Percentiles rank a stretch among this genome's conserved stretches.
phyloP scores from a whole-genome alignment of 306 rosid species.

The Cicer yamashitae region DNA sequence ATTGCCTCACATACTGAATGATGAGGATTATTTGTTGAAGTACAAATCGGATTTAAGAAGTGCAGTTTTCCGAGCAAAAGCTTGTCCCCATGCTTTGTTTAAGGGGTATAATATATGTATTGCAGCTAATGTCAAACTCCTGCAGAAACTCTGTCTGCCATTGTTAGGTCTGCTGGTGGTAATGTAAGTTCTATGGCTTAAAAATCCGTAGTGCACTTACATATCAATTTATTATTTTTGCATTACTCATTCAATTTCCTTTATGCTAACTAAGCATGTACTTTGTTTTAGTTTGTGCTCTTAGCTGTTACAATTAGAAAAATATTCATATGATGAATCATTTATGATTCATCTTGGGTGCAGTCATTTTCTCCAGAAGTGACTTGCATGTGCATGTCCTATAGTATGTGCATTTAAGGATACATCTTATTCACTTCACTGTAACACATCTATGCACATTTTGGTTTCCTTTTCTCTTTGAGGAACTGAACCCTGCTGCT shows the following conservation, averaged over 20 bases:
- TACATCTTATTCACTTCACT: conserved; percentile 22
- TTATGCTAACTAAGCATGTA: conserved; percentile 16
- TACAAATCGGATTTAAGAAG: conserved; percentile 63
- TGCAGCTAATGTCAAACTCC: conserved; percentile 72
- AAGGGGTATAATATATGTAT: conserved; percentile 77
- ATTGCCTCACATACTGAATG: conserved; percentile 66
- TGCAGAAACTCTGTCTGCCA: conserved; percentile 61
- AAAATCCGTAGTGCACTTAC: neutral
- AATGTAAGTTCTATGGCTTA: conserved; percentile 59
- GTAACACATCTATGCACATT: conserved; percentile 11
- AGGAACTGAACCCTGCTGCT: neutral
- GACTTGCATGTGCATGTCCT: neutral
- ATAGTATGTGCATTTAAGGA: conserved; percentile 1
- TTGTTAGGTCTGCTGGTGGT: conserved; percentile 86
- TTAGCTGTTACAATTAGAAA: conserved; percentile 7
- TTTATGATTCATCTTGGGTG: neutral
- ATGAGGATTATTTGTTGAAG: conserved; percentile 67
- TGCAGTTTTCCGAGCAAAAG: conserved; percentile 78
- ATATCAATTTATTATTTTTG: neutral
- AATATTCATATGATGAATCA: neutral
- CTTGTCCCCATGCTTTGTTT: conserved; percentile 61
- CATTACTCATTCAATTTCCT: neutral
- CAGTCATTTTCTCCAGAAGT: neutral
- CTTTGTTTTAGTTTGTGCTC: neutral
- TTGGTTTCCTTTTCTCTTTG: neutral